These are phyloP conservation scores for Grigorovia humatica DNA, from an alignment of 805 yeast genomes.

Conservation along the genomic window DNA sequence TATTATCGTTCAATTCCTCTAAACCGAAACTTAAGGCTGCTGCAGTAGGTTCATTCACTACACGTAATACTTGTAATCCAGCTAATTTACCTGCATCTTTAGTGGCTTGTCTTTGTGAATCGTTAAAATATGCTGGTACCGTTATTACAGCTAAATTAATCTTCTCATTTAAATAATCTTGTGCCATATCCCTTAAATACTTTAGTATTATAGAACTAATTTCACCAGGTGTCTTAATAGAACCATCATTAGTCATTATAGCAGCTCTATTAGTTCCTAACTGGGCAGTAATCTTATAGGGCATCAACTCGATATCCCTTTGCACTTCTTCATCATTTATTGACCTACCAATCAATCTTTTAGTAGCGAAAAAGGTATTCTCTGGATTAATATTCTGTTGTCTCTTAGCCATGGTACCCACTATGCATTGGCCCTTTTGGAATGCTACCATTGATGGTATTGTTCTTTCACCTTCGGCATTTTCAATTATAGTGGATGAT, in stretches of 20 bases:
- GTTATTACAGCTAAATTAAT: constrained; percentile 71
- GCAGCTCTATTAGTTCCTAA: constrained; percentile 57
- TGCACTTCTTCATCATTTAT: constrained; percentile 62
- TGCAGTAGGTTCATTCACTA: constrained; percentile 77
- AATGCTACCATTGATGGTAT: constrained; percentile 74
- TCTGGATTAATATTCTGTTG: constrained; percentile 68
- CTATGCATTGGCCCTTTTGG: constrained; percentile 31
- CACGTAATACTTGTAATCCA: constrained; percentile 67
- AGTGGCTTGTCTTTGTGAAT: constrained; percentile 76
- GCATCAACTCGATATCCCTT: constrained; percentile 50
- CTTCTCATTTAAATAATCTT: constrained; percentile 40
- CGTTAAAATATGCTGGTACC: constrained; percentile 79
- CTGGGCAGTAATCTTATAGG: constrained; percentile 47
- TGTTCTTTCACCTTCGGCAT: constrained; percentile 65
- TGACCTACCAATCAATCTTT: constrained; percentile 68
- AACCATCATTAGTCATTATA: constrained; percentile 37
- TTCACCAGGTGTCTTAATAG: constrained; percentile 55
- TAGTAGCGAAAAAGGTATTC: constrained; percentile 74
- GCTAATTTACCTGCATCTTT: constrained; percentile 65
- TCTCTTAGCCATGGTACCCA: constrained; percentile 67
- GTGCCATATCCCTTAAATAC: constrained; percentile 60
- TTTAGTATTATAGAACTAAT: constrained; percentile 55
- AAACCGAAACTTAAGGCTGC: constrained; percentile 78
- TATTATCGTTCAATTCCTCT: constrained; percentile 34
- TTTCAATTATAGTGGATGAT: constrained; percentile 61